A percentile compares a stretch with the other conserved stretches of the same genome.
Evolutionary conservation across 495 filamentous ascomycete species (phyloP).

Genomic region (Bathelium albidoporum): DNA sequence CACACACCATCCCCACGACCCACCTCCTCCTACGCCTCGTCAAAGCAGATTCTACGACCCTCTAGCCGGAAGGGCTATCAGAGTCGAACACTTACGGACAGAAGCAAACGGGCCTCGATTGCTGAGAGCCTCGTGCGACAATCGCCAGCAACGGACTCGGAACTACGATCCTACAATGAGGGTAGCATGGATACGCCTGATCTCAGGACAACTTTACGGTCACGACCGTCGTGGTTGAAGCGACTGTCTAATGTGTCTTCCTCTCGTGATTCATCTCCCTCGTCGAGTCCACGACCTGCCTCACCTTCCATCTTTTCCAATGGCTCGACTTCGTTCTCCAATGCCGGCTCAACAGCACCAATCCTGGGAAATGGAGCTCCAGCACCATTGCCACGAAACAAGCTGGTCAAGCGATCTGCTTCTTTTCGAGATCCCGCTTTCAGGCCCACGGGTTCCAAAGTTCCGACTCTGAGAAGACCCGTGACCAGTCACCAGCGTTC

Average conservation of each 20-base stretch:
- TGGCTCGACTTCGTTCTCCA: conserved; percentile 44
- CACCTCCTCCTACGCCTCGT: conserved; percentile 17
- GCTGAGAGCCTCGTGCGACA: background rate
- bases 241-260: conserved; percentile 60
- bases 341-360: conserved; percentile 51
- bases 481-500: conserved; percentile 83
- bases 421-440: conserved; percentile 43
- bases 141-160: conserved; percentile 16
- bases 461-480: conserved; percentile 57
- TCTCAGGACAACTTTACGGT: conserved; percentile 41
- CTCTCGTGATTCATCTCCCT: conserved; percentile 57
- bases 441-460: conserved; percentile 29
- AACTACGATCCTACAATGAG: conserved; percentile 21
- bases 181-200: conserved; percentile 25
- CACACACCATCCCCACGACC: conserved; percentile 17
- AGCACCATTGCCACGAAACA: conserved; percentile 56
- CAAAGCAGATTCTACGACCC: background rate
- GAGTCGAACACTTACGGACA: background rate
- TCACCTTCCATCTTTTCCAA: conserved; percentile 63
- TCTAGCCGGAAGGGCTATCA: background rate
- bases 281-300: conserved; percentile 54
- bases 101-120: background rate
- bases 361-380: conserved; percentile 43
- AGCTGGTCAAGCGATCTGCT: conserved; percentile 73
- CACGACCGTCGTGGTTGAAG: conserved; percentile 63